Base-by-base conservation (phyloP, 306 rosid genomes). In the Adenanthera pavonina region DNA sequence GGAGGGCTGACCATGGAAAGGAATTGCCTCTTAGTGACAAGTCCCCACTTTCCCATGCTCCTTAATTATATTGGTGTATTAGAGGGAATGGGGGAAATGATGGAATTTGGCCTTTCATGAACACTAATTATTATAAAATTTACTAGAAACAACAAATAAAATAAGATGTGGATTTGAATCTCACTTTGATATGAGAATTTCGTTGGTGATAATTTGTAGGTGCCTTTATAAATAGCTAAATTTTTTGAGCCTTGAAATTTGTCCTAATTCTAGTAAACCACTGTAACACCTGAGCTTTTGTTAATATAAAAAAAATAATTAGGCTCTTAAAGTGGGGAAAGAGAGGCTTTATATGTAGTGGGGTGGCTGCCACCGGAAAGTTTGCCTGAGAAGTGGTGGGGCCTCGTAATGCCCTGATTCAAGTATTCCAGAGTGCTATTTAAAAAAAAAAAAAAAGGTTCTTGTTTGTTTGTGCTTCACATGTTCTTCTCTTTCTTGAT, bases 371-470 rank as follows among this genome's bases (percentile, higher is more conserved):
- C 68, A 1, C 41, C 20, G 8, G 74, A 40, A 67, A 67, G 51
- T 41, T 36, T n/a, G 48, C 34, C 72, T 67, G 33, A 43, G 51
- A 69, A 44, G 54, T 44, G 74, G 74, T 19, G 56, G 38, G 70
- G 15, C 60, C 51, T 36, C 30, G 56, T 20, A 52, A 40, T 14
- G 48, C 25, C 56, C 30, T 38, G 8, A 68, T 35, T 41, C 41
- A 30, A 25, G 2, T 10, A 30, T 61, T 61, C 40, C 30, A 40
- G 13, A 10, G 40, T 61, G 8, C 68, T 12, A 13, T 33, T 12
- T 61, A 25, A 25, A 25, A 25, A 25, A 25, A 25, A 25, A 25
- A 25, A 25, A 25, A 25, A 25, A 25, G 30, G 30, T 33, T 61
- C 17, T 34, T 12, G n/a, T 13, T 34, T 12, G n/a, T 13, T 11